Conservation (phyloP, 73 alveolate genomes). For the Stentor coeruleus region DNA sequence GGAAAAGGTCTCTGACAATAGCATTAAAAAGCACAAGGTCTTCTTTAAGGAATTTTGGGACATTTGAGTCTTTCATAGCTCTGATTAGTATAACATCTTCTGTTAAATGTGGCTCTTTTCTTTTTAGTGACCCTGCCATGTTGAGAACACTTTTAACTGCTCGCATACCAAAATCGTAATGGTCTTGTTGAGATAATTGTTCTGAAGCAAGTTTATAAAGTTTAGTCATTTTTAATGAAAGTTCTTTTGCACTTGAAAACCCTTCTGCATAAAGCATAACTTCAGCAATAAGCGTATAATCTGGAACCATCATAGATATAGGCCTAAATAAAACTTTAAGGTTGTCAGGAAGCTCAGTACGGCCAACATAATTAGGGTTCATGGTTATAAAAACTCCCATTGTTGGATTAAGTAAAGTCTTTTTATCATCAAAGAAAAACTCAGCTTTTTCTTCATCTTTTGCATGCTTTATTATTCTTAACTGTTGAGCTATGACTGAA, state of each 20-base stretch:
- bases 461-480: constrained; percentile 92
- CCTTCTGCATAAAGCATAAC: constrained; percentile 97
- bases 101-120: constrained; percentile 82
- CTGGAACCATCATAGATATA: constrained; percentile 93
- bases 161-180: constrained; percentile 98
- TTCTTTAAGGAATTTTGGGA: constrained; percentile 94
- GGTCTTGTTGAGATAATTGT: constrained; percentile 96
- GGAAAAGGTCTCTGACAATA: constrained; percentile 98
- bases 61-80: constrained; percentile 95
- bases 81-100: constrained; percentile 92
- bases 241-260: constrained; percentile 87
- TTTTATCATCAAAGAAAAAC: constrained; percentile 89
- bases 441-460: constrained; percentile 74
- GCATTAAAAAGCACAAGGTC: constrained; percentile 97
- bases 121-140: constrained; percentile 94
- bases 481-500: constrained; percentile 95
- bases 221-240: constrained; percentile 93
- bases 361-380: constrained; percentile 99
- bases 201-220: constrained; percentile 78
- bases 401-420: constrained; percentile 70
- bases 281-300: constrained; percentile 96
- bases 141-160: constrained; percentile 96
- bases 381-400: constrained; percentile 96
- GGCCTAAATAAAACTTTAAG: constrained; percentile 85
- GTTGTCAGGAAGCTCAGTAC: constrained; percentile 99